Conservation (phyloP, 2,329 filamentous ascomycete genomes). For the Pyrenophora graminea region DNA sequence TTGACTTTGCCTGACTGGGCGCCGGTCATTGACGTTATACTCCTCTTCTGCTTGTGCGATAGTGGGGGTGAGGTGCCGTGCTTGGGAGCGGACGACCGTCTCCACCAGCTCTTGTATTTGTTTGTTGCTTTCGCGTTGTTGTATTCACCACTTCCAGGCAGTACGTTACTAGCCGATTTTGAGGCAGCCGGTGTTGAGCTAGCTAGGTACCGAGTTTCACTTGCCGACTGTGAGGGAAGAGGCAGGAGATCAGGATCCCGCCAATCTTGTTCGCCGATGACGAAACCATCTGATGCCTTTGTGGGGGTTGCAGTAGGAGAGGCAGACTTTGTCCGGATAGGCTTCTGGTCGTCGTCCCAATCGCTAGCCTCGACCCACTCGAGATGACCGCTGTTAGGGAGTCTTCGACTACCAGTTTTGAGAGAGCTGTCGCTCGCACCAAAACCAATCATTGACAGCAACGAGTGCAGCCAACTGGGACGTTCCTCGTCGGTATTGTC, state of each 20-base stretch:
- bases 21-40: conserved; percentile 24
- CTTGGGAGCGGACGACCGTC: conserved; percentile 29
- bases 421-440: conserved; percentile 23
- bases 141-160: conserved; percentile 34
- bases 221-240: conserved; percentile 39
- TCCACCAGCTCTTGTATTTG: conserved; percentile 34
- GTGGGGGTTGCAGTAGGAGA: conserved; percentile 9
- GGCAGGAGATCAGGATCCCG: conserved; percentile 74
- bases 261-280: conserved; percentile 87
- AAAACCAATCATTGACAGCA: conserved; percentile 52
- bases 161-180: conserved; percentile 53
- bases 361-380: conserved; percentile 74
- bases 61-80: conserved; percentile 22
- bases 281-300: conserved; percentile 62
- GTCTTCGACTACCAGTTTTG: conserved; percentile 61
- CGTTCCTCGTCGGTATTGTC: conserved; percentile 26
- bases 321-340: conserved; percentile 29
- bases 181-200: conserved; percentile 28
- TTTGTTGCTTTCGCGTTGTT: conserved; percentile 1
- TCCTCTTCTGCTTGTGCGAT: conserved; percentile 20
- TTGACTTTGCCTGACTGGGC: conserved; percentile 22
- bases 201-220: neutral
- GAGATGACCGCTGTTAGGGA: conserved; percentile 72
- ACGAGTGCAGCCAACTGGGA: conserved; percentile 52
- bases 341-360: conserved; percentile 59